Base-by-base conservation (phyloP, 1,284 basidiomycete genomes). In the Kwoniella shivajii region DNA sequence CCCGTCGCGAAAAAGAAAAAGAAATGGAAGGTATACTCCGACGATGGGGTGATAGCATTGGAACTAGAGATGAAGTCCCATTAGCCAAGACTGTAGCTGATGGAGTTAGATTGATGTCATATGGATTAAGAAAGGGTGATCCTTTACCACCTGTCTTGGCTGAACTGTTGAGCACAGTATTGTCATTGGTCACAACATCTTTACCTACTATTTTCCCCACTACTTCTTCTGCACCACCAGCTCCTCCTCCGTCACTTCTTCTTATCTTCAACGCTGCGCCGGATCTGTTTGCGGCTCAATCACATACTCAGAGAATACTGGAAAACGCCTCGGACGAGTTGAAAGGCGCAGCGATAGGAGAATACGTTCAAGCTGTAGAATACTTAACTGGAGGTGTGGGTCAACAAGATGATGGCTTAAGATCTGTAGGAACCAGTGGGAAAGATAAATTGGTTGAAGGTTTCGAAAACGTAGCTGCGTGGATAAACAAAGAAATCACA, bases 401-500 rank as follows among this genome's bases (percentile, higher is more conserved):
- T 6, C 46, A 50, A 10, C 54, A 54, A 29, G 55, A 59, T 38
- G 47, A 54, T 31, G 60, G 64, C 1, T 13, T 34, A 9, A 49
- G 60, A 24, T 33, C 29, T 1, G 57, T 49, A 16, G 59, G 57
- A 1, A 53, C 48, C 31, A 69, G 61, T 51, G 69, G 61, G 24
- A 64, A 65, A 36, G 69, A 68, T 48, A 43, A 56, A 1, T 60
- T 65, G 18, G 61, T 74, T 7, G 70, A 73, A 37, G 71, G 71
- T 1, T 75, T 73, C 27, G 74, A 75, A 53, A 65, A 69, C 42
- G 65, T 76, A 3, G 76, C 76, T 0, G 52, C 63, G 34, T 77
- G 76, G 75, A 75, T 78, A 38, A 71, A 75, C 24, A 58, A 52
- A 39, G 77, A 74, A 38, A 57, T 77, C 11, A 48, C 36, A 38